Base-by-base conservation (phyloP, 768 basidiomycete genomes). In the Pleurotus citrinopileatus region DNA sequence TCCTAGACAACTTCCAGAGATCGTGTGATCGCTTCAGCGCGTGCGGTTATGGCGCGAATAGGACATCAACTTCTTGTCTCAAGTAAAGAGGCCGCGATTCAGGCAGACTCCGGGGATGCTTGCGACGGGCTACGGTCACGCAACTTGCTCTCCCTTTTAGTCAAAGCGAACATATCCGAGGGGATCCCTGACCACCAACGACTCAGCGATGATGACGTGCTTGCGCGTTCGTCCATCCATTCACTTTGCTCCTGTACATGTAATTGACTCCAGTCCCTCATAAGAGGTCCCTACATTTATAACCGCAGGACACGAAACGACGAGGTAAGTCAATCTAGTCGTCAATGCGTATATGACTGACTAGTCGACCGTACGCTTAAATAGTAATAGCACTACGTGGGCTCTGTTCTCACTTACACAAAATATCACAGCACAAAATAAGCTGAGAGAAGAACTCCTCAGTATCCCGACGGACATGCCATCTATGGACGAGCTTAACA, bases 401-500 rank as follows among this genome's bases (percentile, higher is more conserved):
- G 76, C 80, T 3, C 65, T 89, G 0, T 85, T 73, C 59, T 76
- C 78, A 1, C 70, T 90, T 6, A 68, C 78, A 0, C 70, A 78
- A 55, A 57, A 78, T 37, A 73, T 73, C 0, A 68, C 74, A 1
- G 66, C 78, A 3, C 86, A 89, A 57, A 67, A 59, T 7, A 79
- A 78, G 57, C 74, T 91, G 0, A 75, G 85, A 0, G 73, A 80
- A 1, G 87, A 91, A 60, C 69, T 86, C 1, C 65, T 79, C 6
- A 61, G 67, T 0, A 68, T 85, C 8, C 60, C 72, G 0, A 82
- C 80, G 0, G 81, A 86, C 7, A 79, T 67, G 1, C 87, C 87
- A 2, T 75, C 77, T 3, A 87, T 89, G 83, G 88, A 91, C 27
- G 77, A 84, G 27, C 75, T 91, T 1, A 78, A 80, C 54, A 70